These are phyloP conservation scores for Suillus lakei DNA, from an alignment of 768 basidiomycete genomes.

Conservation along the genomic window DNA sequence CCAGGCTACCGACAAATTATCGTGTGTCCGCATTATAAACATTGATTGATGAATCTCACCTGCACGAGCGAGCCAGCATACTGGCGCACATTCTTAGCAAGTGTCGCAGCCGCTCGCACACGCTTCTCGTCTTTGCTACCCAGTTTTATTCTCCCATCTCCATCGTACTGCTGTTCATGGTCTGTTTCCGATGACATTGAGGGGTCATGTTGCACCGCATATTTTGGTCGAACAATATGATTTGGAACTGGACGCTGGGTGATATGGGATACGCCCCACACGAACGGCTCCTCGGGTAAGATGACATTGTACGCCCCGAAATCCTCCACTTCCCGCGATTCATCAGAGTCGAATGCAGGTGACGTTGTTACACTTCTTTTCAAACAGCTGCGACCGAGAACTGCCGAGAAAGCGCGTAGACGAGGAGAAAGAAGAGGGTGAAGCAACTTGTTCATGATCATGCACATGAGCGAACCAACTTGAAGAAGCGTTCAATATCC, in stretches of 20 bases:
- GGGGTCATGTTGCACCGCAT: constrained; percentile 35
- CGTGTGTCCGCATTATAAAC: background rate
- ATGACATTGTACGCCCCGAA: constrained; percentile 65
- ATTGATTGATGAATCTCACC: constrained; percentile 35
- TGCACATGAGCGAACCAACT: background rate
- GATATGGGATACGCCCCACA: constrained; percentile 69
- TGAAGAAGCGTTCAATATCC: background rate
- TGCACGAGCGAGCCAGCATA: constrained; percentile 58
- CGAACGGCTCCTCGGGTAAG: constrained; percentile 66
- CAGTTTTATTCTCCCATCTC: constrained; percentile 48
- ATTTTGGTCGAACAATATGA: constrained; percentile 59
- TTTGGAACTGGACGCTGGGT: constrained; percentile 58
- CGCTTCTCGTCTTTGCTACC: constrained; percentile 56
- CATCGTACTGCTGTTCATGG: constrained; percentile 14
- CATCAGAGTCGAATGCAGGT: background rate
- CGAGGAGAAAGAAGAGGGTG: background rate
- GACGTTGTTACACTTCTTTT: background rate
- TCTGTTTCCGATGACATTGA: background rate
- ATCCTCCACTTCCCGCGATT: constrained; percentile 23
- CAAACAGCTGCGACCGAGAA: background rate
- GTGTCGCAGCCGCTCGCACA: constrained; percentile 55
- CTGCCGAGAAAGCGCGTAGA: background rate
- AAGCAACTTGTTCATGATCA: constrained; percentile 3
- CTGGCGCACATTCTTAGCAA: constrained; percentile 62
- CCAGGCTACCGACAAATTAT: constrained; percentile 52